These are phyloP conservation scores for Clarireedia paspali DNA, from an alignment of 2,329 filamentous ascomycete species.

Conservation along the genomic window DNA sequence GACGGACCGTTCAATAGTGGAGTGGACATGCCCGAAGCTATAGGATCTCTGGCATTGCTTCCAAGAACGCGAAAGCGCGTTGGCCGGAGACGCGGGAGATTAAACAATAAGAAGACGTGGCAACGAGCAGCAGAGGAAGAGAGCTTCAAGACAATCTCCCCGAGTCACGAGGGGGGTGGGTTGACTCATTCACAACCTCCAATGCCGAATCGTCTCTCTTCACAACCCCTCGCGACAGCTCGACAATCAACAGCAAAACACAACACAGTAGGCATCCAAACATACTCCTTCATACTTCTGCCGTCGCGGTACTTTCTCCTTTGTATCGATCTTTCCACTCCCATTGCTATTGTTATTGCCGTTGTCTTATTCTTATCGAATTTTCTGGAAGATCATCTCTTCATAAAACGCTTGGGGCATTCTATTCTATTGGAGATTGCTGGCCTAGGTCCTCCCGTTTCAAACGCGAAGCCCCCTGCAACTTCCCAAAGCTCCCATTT, in stretches of 20 bases:
- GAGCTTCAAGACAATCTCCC: neutral
- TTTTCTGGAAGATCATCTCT: too few species aligned
- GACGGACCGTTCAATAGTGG: neutral
- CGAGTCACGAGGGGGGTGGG: neutral
- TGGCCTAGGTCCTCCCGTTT: neutral
- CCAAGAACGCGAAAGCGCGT: neutral
- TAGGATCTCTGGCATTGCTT: neutral
- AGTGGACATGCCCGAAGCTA: neutral
- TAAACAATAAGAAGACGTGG: neutral
- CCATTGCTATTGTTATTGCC: too few species aligned
- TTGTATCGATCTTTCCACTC: too few species aligned
- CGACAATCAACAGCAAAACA: too few species aligned
- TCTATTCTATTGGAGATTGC: neutral
- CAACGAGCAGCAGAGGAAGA: neutral
- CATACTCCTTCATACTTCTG: too few species aligned
- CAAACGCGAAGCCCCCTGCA: conserved; percentile 6
- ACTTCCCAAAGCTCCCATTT: neutral
- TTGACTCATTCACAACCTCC: neutral
- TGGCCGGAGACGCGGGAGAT: neutral
- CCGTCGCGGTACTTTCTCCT: too few species aligned
- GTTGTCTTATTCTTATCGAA: too few species aligned
- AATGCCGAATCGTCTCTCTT: too few species aligned
- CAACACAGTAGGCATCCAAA: too few species aligned
- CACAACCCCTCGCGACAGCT: too few species aligned
- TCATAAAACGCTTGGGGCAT: conserved; percentile 4